Conservation (phyloP, 2,329 filamentous ascomycete species). For the Seiridium cupressi region DNA sequence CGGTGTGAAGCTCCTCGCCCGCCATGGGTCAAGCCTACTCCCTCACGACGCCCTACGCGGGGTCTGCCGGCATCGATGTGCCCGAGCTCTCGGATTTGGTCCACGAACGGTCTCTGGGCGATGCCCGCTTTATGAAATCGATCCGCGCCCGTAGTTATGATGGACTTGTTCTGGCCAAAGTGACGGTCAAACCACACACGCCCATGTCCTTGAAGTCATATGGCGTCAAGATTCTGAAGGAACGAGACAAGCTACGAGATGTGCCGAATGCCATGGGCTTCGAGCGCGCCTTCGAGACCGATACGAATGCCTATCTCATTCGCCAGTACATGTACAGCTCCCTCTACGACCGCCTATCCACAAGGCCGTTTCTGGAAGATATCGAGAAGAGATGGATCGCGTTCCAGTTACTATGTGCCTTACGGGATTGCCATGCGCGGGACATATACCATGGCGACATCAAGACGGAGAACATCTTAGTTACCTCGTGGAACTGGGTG, state of each 20-base stretch:
- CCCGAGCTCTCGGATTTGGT: conserved; percentile 86
- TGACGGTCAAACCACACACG: conserved; percentile 88
- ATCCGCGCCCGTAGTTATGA: conserved; percentile 87
- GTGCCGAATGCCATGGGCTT: conserved; percentile 91
- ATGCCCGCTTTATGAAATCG: conserved; percentile 93
- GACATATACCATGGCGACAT: conserved; percentile 97
- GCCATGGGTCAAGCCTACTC: conserved; percentile 97
- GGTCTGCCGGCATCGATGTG: conserved; percentile 89
- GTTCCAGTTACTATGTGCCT: conserved; percentile 88
- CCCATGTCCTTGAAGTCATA: conserved; percentile 79
- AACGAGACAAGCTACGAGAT: conserved; percentile 74
- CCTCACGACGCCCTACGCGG: conserved; percentile 84
- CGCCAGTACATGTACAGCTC: conserved; percentile 96
- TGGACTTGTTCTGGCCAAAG: conserved; percentile 90
- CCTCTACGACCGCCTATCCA: conserved; percentile 94
- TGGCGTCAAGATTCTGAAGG: conserved; percentile 72
- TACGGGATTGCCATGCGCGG: conserved; percentile 86
- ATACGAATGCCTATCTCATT: conserved; percentile 87
- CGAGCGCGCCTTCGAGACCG: conserved; percentile 87
- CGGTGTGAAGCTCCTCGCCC: conserved; percentile 8
- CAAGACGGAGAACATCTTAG: conserved; percentile 94
- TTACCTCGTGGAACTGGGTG: conserved; percentile 99
- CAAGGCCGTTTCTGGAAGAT: conserved; percentile 91
- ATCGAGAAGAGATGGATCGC: conserved; percentile 99
- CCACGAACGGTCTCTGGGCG: conserved; percentile 90